These are phyloP conservation scores for Bipolaris gigantea DNA, from an alignment of 2,329 filamentous ascomycete genomes.

Conservation along the genomic window DNA sequence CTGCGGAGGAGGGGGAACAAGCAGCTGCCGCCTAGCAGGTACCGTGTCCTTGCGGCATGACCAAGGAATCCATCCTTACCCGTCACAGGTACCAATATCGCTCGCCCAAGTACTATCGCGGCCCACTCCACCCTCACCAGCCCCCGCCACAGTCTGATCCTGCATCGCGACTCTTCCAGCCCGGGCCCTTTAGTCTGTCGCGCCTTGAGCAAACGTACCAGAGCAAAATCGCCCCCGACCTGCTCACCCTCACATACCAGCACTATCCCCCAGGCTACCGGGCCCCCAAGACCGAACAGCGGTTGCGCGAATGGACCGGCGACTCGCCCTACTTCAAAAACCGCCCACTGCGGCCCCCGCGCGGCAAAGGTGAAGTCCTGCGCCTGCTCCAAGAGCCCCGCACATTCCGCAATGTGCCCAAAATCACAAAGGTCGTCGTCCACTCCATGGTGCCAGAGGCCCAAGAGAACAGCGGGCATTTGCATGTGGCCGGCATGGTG, in stretches of 20 bases:
- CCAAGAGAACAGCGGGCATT: conserved; percentile 68
- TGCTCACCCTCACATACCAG: conserved; percentile 85
- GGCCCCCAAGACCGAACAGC: conserved; percentile 60
- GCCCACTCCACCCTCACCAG: conserved; percentile 89
- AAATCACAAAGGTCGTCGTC: conserved; percentile 77
- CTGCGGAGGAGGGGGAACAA: conserved; percentile 47
- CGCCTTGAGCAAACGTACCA: conserved; percentile 90
- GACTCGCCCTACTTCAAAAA: conserved; percentile 95
- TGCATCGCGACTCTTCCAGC: conserved; percentile 81
- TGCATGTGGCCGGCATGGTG: conserved; percentile 82
- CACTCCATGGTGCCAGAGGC: conserved; percentile 73
- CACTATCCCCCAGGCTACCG: conserved; percentile 80
- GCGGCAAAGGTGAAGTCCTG: conserved; percentile 72
- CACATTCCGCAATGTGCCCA: conserved; percentile 82
- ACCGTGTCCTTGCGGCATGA: conserved; percentile 7
- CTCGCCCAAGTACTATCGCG: conserved; percentile 91
- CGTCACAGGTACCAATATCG: conserved; percentile 83
- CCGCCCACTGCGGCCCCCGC: conserved; percentile 78
- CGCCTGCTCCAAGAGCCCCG: conserved; percentile 67
- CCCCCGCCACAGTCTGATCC: conserved; percentile 85
- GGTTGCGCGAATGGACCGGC: conserved; percentile 83
- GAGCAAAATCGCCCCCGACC: conserved; percentile 80
- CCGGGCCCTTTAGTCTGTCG: conserved; percentile 86
- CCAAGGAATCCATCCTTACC: conserved; percentile 1
- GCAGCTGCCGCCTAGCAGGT: conserved; percentile 59